Evolutionary conservation across 495 filamentous ascomycete species (phyloP), one percentile per base, ranked within the genome.

Genomic region (Peziza echinospora): DNA sequence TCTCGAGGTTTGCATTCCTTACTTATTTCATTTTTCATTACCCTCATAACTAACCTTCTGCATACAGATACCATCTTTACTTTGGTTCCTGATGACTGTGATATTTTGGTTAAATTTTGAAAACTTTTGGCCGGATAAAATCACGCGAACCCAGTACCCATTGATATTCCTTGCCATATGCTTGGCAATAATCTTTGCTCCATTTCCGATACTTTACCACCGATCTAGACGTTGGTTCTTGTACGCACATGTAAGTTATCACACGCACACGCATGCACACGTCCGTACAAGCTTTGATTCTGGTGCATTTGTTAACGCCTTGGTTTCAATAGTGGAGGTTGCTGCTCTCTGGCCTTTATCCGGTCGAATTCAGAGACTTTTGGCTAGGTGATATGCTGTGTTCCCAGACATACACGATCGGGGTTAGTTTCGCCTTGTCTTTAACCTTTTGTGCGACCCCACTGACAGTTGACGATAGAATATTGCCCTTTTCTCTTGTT

Each of bases 381-480:
- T 97, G 93, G 61, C 69, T 96, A 0, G 89, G 89, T 13, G 89
- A 97, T 58, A 94, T 96, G 71, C 92, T 83, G 57, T 96, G 89
- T 59, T 96, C 89, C 5, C 71, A 85, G 45, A 89, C 84, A 6
- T 96, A 97, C 62, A 69, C 77, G 24, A 80, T 84, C 57, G 78
- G 82, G 21, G 84, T 92, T 70, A 67, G 83, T 74, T 5, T 41
- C 23, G 16, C 3, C 10, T 24, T 39, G 0, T 10, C 22, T 10
- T 43, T 11, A n/a, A 43, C 41, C 21, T 25, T 39, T 37, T 17
- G 39, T 23, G 30, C 5, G 28, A 16, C 21, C 37, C 17, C 21
- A 25, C 63, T 69, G 51, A 69, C 46, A 2, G 2, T 21, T 16
- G 24, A 10, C 19, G 8, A 8, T 49, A 73, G 80, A 94, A 96